Evolutionary conservation across 1,284 basidiomycete species (phyloP).

Genomic region (Tranzscheliella williamsii): DNA sequence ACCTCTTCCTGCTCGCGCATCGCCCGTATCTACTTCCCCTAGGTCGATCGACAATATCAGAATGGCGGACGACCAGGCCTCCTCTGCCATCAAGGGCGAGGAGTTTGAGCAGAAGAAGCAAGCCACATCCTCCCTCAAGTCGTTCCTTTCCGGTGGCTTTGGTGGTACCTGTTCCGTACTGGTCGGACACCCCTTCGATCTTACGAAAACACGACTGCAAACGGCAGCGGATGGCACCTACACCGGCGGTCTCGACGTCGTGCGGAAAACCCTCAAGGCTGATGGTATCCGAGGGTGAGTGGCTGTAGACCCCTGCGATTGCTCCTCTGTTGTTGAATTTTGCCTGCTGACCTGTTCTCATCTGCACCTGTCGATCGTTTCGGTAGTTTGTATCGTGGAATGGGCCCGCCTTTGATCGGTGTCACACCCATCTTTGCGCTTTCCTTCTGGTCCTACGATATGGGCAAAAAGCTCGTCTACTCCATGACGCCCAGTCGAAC

Average conservation of each 20-base stretch:
- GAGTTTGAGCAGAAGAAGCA: constrained; percentile 50
- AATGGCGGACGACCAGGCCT: constrained; percentile 51
- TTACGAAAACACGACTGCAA: constrained; percentile 90
- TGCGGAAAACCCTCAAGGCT: constrained; percentile 81
- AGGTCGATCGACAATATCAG: too few species aligned
- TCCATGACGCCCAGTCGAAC: constrained; percentile 68
- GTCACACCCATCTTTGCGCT: constrained; percentile 98
- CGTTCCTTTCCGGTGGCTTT: constrained; percentile 72
- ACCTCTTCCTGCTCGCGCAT: too few species aligned
- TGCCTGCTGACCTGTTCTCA: neutral
- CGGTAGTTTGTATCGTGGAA: constrained; percentile 86
- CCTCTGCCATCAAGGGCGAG: constrained; percentile 38
- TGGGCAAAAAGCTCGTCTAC: constrained; percentile 86
- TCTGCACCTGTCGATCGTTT: neutral
- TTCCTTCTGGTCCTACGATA: constrained; percentile 97
- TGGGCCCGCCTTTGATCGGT: constrained; percentile 91
- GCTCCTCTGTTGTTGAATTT: neutral
- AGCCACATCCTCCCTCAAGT: constrained; percentile 55
- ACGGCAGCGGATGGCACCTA: constrained; percentile 89
- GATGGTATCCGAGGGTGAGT: constrained; percentile 83
- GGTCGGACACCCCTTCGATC: constrained; percentile 95
- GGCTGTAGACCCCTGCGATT: neutral
- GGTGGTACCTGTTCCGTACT: constrained; percentile 85
- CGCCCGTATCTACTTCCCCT: too few species aligned
- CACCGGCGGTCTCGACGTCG: constrained; percentile 89